Evolutionary conservation across 345 rosid genomes (phyloP).

Genomic region (Ceriops zippeliana): DNA sequence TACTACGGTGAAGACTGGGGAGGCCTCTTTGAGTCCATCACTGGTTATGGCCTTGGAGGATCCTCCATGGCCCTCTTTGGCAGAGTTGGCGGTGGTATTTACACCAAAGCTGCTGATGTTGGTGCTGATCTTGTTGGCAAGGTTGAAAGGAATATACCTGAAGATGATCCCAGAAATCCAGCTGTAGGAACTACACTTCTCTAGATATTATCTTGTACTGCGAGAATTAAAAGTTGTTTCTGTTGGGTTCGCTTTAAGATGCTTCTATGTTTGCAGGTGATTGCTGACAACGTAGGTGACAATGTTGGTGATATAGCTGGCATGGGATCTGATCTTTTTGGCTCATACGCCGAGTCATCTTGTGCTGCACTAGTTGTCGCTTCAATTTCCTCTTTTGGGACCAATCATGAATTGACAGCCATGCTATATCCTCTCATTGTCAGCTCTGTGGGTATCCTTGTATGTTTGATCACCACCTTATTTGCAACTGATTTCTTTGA

Average conservation of each 20-base stretch:
- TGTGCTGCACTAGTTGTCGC: constrained; percentile 81
- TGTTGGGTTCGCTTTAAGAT: constrained; percentile 8
- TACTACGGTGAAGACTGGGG: constrained; percentile 82
- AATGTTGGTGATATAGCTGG: constrained; percentile 87
- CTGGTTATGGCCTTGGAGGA: constrained; percentile 87
- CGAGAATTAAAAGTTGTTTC: neutral
- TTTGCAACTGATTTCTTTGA: constrained; percentile 73
- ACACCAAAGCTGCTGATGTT: constrained; percentile 85
- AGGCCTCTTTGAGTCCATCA: constrained; percentile 77
- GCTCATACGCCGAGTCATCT: constrained; percentile 71
- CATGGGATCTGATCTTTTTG: constrained; percentile 80
- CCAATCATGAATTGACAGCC: constrained; percentile 61
- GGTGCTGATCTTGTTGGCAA: constrained; percentile 92
- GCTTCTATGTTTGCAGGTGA: constrained; percentile 48
- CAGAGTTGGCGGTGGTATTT: constrained; percentile 83
- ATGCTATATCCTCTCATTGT: constrained; percentile 69
- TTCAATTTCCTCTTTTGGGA: constrained; percentile 72
- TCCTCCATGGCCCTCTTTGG: constrained; percentile 88
- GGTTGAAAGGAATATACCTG: constrained; percentile 77
- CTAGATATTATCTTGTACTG: neutral
- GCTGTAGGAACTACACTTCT: constrained; percentile 49
- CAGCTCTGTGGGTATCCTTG: constrained; percentile 67
- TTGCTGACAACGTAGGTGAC: constrained; percentile 84
- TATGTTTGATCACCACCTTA: constrained; percentile 67
- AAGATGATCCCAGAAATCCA: constrained; percentile 81